Percentiles rank a stretch among this genome's conserved stretches.
Conservation (phyloP, 805 yeast genomes). For the Pichia scutulata region DNA sequence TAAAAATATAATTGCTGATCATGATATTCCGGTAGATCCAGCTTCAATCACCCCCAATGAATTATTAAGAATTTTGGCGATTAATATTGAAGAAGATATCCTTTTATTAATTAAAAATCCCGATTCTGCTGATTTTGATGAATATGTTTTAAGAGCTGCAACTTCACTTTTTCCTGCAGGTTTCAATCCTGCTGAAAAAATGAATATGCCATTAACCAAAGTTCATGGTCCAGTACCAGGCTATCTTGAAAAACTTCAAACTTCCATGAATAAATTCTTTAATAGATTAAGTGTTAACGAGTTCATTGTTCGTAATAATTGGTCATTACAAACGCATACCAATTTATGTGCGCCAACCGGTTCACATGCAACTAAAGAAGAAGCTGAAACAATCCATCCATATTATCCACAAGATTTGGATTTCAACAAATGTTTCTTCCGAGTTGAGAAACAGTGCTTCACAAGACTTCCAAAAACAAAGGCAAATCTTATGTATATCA, state of each 20-base stretch:
- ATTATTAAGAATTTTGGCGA: conserved; percentile 14
- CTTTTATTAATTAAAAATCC: conserved; percentile 40
- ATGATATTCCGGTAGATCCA: conserved; percentile 29
- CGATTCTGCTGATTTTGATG: conserved; percentile 36
- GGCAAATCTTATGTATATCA: conserved; percentile 43
- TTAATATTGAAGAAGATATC: conserved; percentile 55
- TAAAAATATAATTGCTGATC: conserved; percentile 36
- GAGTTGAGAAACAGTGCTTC: conserved; percentile 54
- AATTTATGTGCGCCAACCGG: conserved; percentile 39
- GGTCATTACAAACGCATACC: conserved; percentile 61
- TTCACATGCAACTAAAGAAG: conserved; percentile 32
- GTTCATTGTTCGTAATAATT: conserved; percentile 57
- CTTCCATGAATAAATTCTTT: conserved; percentile 64
- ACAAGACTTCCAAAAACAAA: conserved; percentile 43
- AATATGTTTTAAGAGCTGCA: conserved; percentile 51
- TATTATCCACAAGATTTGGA: conserved; percentile 31
- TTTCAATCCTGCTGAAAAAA: conserved; percentile 51
- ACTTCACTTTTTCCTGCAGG: conserved; percentile 65
- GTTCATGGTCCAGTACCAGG: conserved; percentile 72
- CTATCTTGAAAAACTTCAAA: conserved; percentile 45
- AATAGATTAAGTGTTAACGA: conserved; percentile 44
- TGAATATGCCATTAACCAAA: conserved; percentile 45
- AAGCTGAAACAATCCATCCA: conserved; percentile 28
- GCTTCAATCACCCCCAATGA: conserved; percentile 8
- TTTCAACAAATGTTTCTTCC: conserved; percentile 42